These are phyloP conservation scores for Candida neerlandica DNA, from an alignment of 1,139 yeast species.

Conservation along the genomic window DNA sequence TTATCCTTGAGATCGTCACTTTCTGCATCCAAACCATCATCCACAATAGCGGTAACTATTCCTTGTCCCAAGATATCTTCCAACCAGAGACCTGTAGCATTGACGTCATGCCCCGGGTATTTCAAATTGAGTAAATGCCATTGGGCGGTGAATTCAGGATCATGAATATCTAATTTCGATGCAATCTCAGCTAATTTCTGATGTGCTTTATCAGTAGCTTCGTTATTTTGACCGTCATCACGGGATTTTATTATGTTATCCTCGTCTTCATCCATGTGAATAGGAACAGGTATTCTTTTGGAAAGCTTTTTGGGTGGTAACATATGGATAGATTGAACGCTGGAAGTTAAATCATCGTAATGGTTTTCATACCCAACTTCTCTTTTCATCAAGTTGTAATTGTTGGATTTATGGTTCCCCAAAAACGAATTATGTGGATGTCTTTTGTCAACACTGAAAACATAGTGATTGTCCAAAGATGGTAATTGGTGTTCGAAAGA, in stretches of 20 bases:
- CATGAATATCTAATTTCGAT: conserved; percentile 64
- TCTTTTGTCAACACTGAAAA: conserved; percentile 54
- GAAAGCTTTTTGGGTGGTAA: conserved; percentile 49
- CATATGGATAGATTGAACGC: conserved; percentile 47
- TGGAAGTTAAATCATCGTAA: conserved; percentile 31
- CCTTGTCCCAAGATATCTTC: conserved; percentile 83
- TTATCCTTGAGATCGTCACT: conserved; percentile 70
- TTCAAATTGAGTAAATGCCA: conserved; percentile 86
- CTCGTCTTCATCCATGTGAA: conserved; percentile 18
- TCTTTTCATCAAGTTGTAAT: conserved; percentile 29
- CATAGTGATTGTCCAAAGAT: conserved; percentile 61
- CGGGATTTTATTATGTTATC: background rate
- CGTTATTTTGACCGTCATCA: background rate
- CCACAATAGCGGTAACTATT: conserved; percentile 83
- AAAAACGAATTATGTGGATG: conserved; percentile 37
- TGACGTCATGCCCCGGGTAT: conserved; percentile 81
- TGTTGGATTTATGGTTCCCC: conserved; percentile 40
- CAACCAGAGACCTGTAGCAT: conserved; percentile 85
- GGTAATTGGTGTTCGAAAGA: conserved; percentile 60
- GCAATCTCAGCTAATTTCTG: conserved; percentile 35
- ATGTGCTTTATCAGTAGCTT: conserved; percentile 11
- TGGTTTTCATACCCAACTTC: conserved; percentile 25
- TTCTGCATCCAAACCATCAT: conserved; percentile 90
- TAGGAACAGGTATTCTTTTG: conserved; percentile 48
- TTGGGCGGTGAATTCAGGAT: conserved; percentile 79